Evolutionary conservation across 495 filamentous ascomycete species (phyloP), one percentile per base, ranked within the genome.

Genomic region (Penicillium soppii): DNA sequence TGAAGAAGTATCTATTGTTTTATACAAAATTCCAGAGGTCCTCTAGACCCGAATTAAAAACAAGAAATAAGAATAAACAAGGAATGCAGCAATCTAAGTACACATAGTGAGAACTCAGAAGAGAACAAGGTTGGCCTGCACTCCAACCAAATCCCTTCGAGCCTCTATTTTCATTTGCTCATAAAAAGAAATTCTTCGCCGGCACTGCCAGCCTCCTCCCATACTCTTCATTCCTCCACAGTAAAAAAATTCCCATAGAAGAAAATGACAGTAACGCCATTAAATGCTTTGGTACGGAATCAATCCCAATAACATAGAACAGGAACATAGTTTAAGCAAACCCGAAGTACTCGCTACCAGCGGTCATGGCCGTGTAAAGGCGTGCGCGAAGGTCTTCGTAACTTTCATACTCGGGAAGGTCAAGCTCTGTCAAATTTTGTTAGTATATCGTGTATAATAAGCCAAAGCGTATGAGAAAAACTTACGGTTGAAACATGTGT

Each of bases 401-500:
- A 65, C 83, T 95, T 57, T 97, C 95, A 65, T 97, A 99, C 69
- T 99, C 94, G 52, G 94, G 94, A 55, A 99, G 84, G 77, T 99
- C 94, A 66, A 99, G 90, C 77, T 99, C 92, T 97, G 69, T 59
- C 53, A 60, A 57, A 54, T 44, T 27, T 7, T 16, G 57, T 76
- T 70, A 78, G 70, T 50, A 55, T 50, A 45, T 50, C 8, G 21
- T 23, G 13, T 30, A 37, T 48, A 43, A 37, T 35, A 9, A n/a
- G n/a, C n/a, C 6, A 20, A 3, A 17, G 8, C 9, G 2, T 3
- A 35, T 5, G 22, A 23, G 9, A 42, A 47, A 42, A 37, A 89
- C 91, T 89, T 82, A 97, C 92, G 94, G 68, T 99, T 99, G 75
- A 99, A 99, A 76, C 94, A 99, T 47, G 94, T 99, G 70, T 99